Evolutionary conservation across 306 rosid species (phyloP).

Genomic region (Neltuma alba): DNA sequence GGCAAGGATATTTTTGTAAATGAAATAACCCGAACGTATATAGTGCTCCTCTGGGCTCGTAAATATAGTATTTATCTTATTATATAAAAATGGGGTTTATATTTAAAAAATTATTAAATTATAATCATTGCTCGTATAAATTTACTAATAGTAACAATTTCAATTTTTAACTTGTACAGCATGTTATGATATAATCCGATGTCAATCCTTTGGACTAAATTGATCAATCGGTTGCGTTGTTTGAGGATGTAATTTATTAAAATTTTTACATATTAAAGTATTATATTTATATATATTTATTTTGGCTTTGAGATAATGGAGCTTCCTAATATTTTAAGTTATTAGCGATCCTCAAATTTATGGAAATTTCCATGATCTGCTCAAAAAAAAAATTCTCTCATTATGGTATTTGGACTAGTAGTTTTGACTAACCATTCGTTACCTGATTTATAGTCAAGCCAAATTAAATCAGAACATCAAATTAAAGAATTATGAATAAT

Average conservation of each 20-base stretch:
- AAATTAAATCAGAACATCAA: neutral
- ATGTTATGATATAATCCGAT: neutral
- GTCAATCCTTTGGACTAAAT: no score
- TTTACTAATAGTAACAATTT: neutral
- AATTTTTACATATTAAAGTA: neutral
- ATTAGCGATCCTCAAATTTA: neutral
- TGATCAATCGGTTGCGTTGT: neutral
- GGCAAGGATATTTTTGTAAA: slow-evolving; percentile 28
- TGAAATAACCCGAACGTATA: neutral
- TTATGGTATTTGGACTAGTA: neutral
- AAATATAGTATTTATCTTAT: no score
- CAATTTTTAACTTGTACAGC: neutral
- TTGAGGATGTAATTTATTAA: neutral
- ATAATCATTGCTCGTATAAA: no score
- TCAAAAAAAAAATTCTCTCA: neutral
- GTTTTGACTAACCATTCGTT: neutral
- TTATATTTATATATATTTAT: neutral
- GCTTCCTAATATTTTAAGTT: neutral
- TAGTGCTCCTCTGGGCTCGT: no score
- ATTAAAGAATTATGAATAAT: neutral
- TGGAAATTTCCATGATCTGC: neutral
- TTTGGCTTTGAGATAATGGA: neutral
- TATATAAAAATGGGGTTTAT: no score
- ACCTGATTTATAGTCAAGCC: neutral
- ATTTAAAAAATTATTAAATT: no score